These are phyloP conservation scores for Zea luxurians DNA, from an alignment of 176 grass and related monocot genomes.

Conservation along the genomic window DNA sequence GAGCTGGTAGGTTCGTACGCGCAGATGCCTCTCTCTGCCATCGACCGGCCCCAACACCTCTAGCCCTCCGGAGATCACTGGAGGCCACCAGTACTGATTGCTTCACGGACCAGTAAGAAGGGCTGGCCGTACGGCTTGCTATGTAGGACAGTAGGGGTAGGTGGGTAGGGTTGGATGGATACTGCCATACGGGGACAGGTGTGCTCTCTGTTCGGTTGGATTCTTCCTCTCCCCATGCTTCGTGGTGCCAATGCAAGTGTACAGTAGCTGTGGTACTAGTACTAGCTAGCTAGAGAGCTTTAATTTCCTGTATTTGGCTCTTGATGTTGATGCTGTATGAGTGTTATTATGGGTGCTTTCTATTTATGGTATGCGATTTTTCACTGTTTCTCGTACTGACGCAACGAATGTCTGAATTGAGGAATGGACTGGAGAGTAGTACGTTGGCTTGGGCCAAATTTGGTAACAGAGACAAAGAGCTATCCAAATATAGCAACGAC, in stretches of 20 bases:
- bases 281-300: too few relatives aligned
- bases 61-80: neutral
- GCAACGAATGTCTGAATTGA: neutral
- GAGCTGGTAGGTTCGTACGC: neutral
- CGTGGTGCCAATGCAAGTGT: neutral
- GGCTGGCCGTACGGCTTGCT: neutral
- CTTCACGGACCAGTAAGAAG: neutral
- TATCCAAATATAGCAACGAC: neutral
- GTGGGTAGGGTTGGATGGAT: conserved; percentile 7
- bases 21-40: neutral
- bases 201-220: neutral
- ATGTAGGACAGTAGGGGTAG: neutral
- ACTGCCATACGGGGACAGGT: neutral
- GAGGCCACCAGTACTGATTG: neutral
- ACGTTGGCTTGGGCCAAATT: conserved; percentile 1
- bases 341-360: neutral
- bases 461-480: neutral
- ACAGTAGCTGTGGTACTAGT: neutral
- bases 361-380: conserved; percentile 3
- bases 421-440: neutral
- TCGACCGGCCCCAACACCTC: too few relatives aligned
- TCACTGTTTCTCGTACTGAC: conserved; percentile 2
- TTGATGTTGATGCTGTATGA: neutral
- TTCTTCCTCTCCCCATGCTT: neutral
- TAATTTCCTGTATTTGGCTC: neutral